These are phyloP conservation scores for Diaporthe ilicicola DNA, from an alignment of 2,329 filamentous ascomycete species.

Conservation along the genomic window DNA sequence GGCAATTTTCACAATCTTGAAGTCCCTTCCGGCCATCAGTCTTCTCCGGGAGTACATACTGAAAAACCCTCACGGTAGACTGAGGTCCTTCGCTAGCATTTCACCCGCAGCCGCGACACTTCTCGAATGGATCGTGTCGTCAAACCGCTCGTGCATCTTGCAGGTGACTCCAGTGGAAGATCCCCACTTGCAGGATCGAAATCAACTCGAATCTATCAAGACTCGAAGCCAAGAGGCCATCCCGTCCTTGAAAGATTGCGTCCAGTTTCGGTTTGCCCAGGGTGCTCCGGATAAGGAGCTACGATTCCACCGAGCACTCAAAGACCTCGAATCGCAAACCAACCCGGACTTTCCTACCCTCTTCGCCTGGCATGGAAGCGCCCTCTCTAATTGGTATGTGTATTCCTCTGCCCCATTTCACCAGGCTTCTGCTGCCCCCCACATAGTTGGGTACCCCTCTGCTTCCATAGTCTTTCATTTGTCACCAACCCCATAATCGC, in stretches of 20 bases:
- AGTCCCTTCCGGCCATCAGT: slow-evolving; percentile 67
- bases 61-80: slow-evolving; percentile 45
- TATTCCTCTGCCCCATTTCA: neutral
- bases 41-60: slow-evolving; percentile 63
- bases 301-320: slow-evolving; percentile 72
- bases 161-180: slow-evolving; percentile 58
- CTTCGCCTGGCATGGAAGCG: slow-evolving; percentile 62
- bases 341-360: slow-evolving; percentile 23
- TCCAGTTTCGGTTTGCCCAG: slow-evolving; percentile 89
- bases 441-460: too few relatives aligned
- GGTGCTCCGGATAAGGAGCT: slow-evolving; percentile 88
- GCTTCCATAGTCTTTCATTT: neutral
- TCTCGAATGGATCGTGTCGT: slow-evolving; percentile 88
- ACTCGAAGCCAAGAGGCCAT: slow-evolving; percentile 60
- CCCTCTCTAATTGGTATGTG: slow-evolving; percentile 24
- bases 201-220: slow-evolving; percentile 34
- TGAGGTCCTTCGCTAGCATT: slow-evolving; percentile 62
- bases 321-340: slow-evolving; percentile 38
- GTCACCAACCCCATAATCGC: neutral
- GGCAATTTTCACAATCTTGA: slow-evolving; percentile 61
- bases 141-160: slow-evolving; percentile 86
- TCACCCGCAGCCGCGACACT: slow-evolving; percentile 72
- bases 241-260: slow-evolving; percentile 62
- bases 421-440: neutral
- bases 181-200: slow-evolving; percentile 47